A percentile compares a stretch with the other conserved stretches of the same genome.
These are phyloP conservation scores for Alternaria triticina DNA, from an alignment of 2,329 filamentous ascomycete genomes.

Conservation along the genomic window DNA sequence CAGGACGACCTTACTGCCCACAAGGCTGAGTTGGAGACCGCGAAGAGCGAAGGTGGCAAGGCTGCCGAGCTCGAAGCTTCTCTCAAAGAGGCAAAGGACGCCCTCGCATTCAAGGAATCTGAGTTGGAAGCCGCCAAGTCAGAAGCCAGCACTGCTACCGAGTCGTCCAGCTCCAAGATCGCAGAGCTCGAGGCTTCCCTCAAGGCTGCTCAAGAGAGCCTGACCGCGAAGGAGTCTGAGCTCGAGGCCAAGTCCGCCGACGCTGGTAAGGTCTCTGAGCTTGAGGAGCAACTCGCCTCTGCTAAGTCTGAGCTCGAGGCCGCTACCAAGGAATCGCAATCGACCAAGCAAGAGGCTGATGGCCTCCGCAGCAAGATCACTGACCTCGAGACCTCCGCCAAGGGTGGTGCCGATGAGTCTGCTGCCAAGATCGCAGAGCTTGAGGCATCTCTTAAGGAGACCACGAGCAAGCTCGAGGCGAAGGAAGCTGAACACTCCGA, in stretches of 20 bases:
- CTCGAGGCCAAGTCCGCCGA: slow-evolving; percentile 23
- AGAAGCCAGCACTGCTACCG: slow-evolving; percentile 22
- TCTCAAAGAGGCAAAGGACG: slow-evolving; percentile 19
- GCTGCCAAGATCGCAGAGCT: slow-evolving; percentile 26
- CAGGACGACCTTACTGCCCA: slow-evolving; percentile 30
- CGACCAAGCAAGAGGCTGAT: slow-evolving; percentile 24
- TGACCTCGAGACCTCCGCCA: slow-evolving; percentile 25
- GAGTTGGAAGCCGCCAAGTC: slow-evolving; percentile 24
- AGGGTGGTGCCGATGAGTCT: slow-evolving; percentile 18
- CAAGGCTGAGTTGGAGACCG: slow-evolving; percentile 27
- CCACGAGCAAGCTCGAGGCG: slow-evolving; percentile 19
- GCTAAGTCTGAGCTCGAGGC: slow-evolving; percentile 24
- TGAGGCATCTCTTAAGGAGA: slow-evolving; percentile 25
- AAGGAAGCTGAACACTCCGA: slow-evolving; percentile 20
- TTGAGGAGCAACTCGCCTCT: slow-evolving; percentile 23
- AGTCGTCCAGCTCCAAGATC: slow-evolving; percentile 29
- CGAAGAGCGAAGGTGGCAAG: slow-evolving; percentile 14
- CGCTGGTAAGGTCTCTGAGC: slow-evolving; percentile 23
- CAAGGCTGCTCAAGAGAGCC: slow-evolving; percentile 29
- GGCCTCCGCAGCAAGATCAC: slow-evolving; percentile 22
- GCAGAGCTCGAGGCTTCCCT: slow-evolving; percentile 26
- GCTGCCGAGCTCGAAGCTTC: slow-evolving; percentile 24
- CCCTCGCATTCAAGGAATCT: slow-evolving; percentile 15
- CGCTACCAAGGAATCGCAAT: slow-evolving; percentile 18
- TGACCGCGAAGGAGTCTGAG: slow-evolving; percentile 33